A percentile compares a stretch with the other conserved stretches of the same genome.
These are phyloP conservation scores for Nakaseomyces nivariensis DNA, from an alignment of 1,139 yeast genomes.

Conservation along the genomic window DNA sequence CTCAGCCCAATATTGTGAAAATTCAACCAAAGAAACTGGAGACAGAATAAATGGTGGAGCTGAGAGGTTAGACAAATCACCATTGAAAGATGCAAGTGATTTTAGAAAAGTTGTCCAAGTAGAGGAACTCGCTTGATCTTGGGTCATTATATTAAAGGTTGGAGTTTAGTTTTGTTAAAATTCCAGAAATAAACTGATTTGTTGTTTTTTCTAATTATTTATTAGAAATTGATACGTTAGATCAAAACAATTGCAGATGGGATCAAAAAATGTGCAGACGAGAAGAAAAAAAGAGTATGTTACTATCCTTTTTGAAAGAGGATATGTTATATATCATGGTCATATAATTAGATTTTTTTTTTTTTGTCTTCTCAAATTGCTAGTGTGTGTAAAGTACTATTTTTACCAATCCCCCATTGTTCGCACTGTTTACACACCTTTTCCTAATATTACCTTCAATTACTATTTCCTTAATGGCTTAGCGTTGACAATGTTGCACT, in stretches of 20 bases:
- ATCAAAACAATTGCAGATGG: no score
- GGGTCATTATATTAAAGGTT: conserved; percentile 13
- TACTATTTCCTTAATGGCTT: not conserved
- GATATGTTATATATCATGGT: not conserved
- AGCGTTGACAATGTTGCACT: not conserved
- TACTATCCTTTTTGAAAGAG: not conserved
- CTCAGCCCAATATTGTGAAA: conserved; percentile 87
- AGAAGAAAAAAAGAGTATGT: not conserved
- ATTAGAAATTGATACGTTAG: no score
- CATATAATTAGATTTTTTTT: not conserved
- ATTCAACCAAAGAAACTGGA: conserved; percentile 79
- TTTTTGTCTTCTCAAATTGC: not conserved
- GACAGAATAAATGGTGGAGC: conserved; percentile 97
- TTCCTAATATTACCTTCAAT: no score
- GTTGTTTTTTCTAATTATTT: no score
- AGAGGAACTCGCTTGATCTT: conserved; percentile 22
- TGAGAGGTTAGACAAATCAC: conserved; percentile 84
- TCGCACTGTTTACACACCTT: no score
- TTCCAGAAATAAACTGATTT: no score
- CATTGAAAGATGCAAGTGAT: conserved; percentile 90
- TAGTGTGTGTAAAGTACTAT: no score
- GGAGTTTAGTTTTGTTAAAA: not conserved
- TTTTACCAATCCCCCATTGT: no score
- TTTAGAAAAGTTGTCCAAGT: conserved; percentile 77
- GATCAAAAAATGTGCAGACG: not conserved